Conservation (phyloP, 805 yeast genomes). For the Spathaspora arborariae region DNA sequence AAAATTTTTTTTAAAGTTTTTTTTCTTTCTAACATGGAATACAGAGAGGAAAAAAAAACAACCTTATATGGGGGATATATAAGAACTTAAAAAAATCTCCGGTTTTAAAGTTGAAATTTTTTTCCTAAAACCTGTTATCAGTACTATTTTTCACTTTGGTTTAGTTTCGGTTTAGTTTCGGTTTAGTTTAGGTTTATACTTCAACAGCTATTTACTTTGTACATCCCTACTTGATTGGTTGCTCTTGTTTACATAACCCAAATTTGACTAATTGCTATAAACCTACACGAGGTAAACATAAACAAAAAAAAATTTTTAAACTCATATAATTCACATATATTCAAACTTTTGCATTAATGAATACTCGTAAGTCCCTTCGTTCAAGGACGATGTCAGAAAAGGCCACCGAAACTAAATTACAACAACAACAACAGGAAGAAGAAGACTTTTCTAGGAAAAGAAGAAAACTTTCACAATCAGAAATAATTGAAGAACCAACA, state of each 20-base stretch:
- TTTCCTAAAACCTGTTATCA: too few relatives aligned
- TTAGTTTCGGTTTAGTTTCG: too few relatives aligned
- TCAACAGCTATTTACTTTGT: neutral
- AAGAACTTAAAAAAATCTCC: neutral
- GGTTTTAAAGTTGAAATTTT: neutral
- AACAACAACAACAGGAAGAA: slow-evolving; percentile 1
- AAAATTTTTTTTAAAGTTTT: too few relatives aligned
- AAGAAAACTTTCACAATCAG: slow-evolving; percentile 3
- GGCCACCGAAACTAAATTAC: slow-evolving; percentile 12
- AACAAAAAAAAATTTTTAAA: neutral
- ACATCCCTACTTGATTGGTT: neutral
- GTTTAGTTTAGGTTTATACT: neutral
- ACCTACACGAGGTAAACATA: neutral
- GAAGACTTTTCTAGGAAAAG: slow-evolving; percentile 9
- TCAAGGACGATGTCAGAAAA: slow-evolving; percentile 20
- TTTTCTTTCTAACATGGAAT: neutral
- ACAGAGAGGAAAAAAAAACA: neutral
- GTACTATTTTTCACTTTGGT: too few relatives aligned
- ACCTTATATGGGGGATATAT: neutral
- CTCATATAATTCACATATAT: neutral
- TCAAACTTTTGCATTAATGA: neutral
- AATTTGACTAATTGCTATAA: neutral
- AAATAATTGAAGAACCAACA: slow-evolving; percentile 7
- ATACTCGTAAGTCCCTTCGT: slow-evolving; percentile 30
- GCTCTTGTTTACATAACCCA: neutral